A percentile compares a stretch with the other conserved stretches of the same genome.
phyloP scores from a whole-genome alignment of 2,329 filamentous ascomycete genomes.

The Talaromyces funiculosus region DNA sequence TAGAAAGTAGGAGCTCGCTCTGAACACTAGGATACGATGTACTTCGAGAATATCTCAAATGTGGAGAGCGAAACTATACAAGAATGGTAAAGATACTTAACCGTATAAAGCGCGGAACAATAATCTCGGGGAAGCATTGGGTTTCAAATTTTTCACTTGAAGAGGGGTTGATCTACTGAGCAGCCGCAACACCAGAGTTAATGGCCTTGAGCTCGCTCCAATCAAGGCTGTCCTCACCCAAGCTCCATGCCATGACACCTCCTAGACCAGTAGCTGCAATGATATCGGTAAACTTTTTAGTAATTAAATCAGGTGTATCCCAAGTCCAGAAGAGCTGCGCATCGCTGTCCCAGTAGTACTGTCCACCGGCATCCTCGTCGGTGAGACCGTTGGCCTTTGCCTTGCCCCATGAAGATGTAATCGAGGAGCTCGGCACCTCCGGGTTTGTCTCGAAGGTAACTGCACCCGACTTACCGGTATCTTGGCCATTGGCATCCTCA shows the following conservation, averaged over 20 bases:
- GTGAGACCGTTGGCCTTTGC: slow-evolving; percentile 51
- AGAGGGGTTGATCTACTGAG: not conserved
- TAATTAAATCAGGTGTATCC: slow-evolving; percentile 59
- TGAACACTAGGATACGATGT: not conserved
- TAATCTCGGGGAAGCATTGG: not conserved
- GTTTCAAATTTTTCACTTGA: too few species aligned
- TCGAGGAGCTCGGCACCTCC: slow-evolving; percentile 37
- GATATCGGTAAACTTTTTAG: slow-evolving; percentile 57
- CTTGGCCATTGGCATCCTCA: slow-evolving; percentile 56
- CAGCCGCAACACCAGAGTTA: slow-evolving; percentile 25
- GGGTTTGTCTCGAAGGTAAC: slow-evolving; percentile 44
- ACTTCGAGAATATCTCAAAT: not conserved
- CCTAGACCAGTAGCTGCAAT: slow-evolving; percentile 54
- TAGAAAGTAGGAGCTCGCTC: not conserved
- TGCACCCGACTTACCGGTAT: slow-evolving; percentile 50
- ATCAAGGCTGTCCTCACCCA: slow-evolving; percentile 58
- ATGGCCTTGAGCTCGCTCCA: slow-evolving; percentile 44
- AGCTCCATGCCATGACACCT: slow-evolving; percentile 69
- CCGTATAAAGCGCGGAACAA: not conserved
- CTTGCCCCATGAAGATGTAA: slow-evolving; percentile 53
- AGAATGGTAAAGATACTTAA: not conserved
- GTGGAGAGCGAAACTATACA: not conserved
- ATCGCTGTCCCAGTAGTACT: slow-evolving; percentile 61
- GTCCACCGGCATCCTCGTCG: slow-evolving; percentile 56
- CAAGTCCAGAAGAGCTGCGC: slow-evolving; percentile 67